A percentile compares a stretch with the other conserved stretches of the same genome.
Evolutionary conservation across 139 green algal species (phyloP).

Genomic region (Coccomyxa sp.): DNA sequence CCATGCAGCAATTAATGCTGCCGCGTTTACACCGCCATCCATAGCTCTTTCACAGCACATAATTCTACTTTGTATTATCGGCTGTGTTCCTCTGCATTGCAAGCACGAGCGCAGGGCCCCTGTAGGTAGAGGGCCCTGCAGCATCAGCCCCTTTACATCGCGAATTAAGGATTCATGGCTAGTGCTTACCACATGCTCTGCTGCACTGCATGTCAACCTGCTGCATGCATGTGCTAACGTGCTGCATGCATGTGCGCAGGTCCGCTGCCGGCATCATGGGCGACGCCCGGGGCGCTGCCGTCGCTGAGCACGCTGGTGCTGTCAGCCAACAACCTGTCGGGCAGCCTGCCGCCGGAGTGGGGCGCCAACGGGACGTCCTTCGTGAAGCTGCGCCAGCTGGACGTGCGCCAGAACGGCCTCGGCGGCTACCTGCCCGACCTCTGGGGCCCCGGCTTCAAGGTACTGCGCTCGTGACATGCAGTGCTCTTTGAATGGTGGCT

Average conservation of each 20-base stretch:
- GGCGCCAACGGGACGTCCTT: slow-evolving; percentile 1
- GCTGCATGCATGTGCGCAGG: background rate
- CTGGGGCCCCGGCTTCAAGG: slow-evolving; percentile 12
- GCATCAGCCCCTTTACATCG: no score
- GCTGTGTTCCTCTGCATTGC: no score
- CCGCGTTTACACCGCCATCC: no score
- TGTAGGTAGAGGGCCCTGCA: no score
- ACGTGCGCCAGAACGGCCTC: slow-evolving; percentile 26
- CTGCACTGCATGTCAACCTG: background rate
- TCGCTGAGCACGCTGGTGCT: background rate
- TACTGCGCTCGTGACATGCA: background rate
- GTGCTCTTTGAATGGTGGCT: background rate
- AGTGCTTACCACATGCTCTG: no score
- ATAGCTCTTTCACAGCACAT: no score
- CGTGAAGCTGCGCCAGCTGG: slow-evolving; percentile 12
- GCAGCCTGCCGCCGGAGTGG: slow-evolving; percentile 17
- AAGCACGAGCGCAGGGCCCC: no score
- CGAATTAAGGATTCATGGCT: no score
- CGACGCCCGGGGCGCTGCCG: background rate
- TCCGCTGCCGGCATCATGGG: background rate
- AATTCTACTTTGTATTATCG: no score
- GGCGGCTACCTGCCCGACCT: slow-evolving; percentile 18
- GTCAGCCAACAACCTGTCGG: slow-evolving; percentile 25
- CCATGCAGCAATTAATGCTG: no score
- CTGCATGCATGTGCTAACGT: no score